Conservation (phyloP, 768 basidiomycete species). For the Gautieria morchelliformis region DNA sequence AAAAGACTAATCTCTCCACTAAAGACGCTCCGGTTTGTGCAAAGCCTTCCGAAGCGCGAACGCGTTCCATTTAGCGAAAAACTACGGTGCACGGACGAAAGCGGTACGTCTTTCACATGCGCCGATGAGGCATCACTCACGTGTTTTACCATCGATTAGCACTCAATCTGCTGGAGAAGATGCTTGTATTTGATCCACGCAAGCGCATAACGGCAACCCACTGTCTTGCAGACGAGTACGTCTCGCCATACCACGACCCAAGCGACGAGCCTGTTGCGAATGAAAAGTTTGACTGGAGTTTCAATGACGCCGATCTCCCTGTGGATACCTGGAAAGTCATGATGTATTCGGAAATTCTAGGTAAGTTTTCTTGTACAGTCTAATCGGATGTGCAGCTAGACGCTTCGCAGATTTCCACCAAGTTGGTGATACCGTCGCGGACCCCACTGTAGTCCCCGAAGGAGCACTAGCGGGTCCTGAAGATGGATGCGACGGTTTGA, state of each 20-base stretch:
- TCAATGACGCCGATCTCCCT: slow-evolving; percentile 98
- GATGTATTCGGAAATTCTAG: slow-evolving; percentile 99
- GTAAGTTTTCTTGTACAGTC: slow-evolving; percentile 33
- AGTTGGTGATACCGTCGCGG: slow-evolving; percentile 44
- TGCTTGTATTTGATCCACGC: slow-evolving; percentile 97
- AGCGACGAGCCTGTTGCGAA: slow-evolving; percentile 92
- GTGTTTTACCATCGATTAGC: slow-evolving; percentile 36
- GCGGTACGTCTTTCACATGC: slow-evolving; percentile 43
- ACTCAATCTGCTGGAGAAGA: slow-evolving; percentile 91
- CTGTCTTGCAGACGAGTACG: slow-evolving; percentile 87
- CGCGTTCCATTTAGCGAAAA: slow-evolving; percentile 94
- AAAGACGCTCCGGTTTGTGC: slow-evolving; percentile 97
- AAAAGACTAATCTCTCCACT: slow-evolving; percentile 2
- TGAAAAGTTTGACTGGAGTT: slow-evolving; percentile 98
- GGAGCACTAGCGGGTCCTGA: slow-evolving; percentile 66
- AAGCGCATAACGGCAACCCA: slow-evolving; percentile 93
- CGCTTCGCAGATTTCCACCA: slow-evolving; percentile 63
- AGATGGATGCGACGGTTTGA: slow-evolving; percentile 10
- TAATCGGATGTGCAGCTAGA: background rate
- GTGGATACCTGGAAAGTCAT: slow-evolving; percentile 99
- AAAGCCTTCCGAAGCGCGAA: slow-evolving; percentile 91
- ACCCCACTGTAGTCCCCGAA: slow-evolving; percentile 33
- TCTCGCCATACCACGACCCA: slow-evolving; percentile 96
- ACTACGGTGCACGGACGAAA: slow-evolving; percentile 76
- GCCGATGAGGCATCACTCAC: background rate